Evolutionary conservation across 2,329 filamentous ascomycete species (phyloP).

Genomic region (Cyphellophora europaea): DNA sequence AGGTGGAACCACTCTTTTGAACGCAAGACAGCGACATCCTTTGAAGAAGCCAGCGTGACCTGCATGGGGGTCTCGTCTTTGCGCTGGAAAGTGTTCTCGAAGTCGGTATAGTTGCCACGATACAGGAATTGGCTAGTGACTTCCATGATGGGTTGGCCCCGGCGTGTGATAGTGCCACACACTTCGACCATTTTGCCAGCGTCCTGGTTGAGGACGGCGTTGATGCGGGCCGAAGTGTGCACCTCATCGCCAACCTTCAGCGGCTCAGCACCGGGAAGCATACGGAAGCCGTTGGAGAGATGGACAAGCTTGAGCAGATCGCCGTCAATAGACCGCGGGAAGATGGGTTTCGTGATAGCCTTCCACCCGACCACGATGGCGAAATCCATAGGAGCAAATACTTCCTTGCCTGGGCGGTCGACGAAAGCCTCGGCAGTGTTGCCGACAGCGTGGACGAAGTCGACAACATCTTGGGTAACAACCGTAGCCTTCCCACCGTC

Average conservation of each 20-base stretch:
- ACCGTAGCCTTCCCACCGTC: slow-evolving; percentile 82
- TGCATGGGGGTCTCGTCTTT: slow-evolving; percentile 95
- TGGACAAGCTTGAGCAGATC: slow-evolving; percentile 94
- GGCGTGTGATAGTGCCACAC: slow-evolving; percentile 87
- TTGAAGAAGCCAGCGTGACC: slow-evolving; percentile 73
- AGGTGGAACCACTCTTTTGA: slow-evolving; percentile 98
- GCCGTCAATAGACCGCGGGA: slow-evolving; percentile 90
- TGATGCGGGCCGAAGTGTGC: slow-evolving; percentile 88
- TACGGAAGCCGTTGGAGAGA: slow-evolving; percentile 93
- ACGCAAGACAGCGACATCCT: slow-evolving; percentile 85
- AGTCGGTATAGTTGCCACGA: slow-evolving; percentile 85
- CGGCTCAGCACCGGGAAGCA: slow-evolving; percentile 91
- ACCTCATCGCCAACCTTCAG: slow-evolving; percentile 92
- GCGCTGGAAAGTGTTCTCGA: slow-evolving; percentile 96
- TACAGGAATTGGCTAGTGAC: slow-evolving; percentile 98
- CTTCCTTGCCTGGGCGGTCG: slow-evolving; percentile 84
- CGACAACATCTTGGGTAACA: slow-evolving; percentile 86
- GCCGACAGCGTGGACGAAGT: slow-evolving; percentile 97
- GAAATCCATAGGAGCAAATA: slow-evolving; percentile 97
- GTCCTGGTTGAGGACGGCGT: slow-evolving; percentile 95
- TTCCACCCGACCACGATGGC: slow-evolving; percentile 98
- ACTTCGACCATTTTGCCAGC: slow-evolving; percentile 99
- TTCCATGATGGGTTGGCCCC: slow-evolving; percentile 85
- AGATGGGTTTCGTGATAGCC: slow-evolving; percentile 98
- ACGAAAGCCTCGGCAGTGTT: slow-evolving; percentile 98